Evolutionary conservation across 257 asterid genomes (phyloP), one percentile per base, ranked within the genome.

Genomic region (Eustoma russellianum): DNA sequence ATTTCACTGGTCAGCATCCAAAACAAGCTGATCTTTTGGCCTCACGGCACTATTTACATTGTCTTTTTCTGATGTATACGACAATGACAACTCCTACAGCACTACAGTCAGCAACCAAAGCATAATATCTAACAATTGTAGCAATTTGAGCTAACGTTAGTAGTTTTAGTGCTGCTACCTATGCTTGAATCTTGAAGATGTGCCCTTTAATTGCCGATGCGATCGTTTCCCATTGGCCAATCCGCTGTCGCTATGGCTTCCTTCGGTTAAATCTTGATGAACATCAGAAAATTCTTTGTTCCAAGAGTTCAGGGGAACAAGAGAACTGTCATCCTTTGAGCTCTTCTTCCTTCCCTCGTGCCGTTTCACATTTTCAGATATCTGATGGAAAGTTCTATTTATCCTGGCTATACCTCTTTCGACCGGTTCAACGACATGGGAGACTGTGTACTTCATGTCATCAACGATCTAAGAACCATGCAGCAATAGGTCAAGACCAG

Each of bases 371-470:
- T 87, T 92, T 68, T 92, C 95, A 2, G 98, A 87, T 79, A 92
- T 80, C 75, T 84, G 79, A 53, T 81, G 94, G 75, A 92, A 79
- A 9, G 97, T 87, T 69, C 48, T 80, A 50, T 87, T 87, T 62
- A 92, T 79, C 67, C 58, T 88, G 12, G 98, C 90, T n/a, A 92
- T 53, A 17, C 97, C 97, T 71, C 97, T 74, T 76, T 87, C 98
- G 33, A 92, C 96, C 38, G 98, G 98, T 48, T 87, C 94, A 24
- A 79, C 93, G 2, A 87, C 95, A 41, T 87, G 97, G 1, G 97
- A 82, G 61, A 92, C 97, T 52, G 98, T 88, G 93, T 74, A 92
- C 88, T 76, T 83, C 97, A 85, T 83, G 79, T 88, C 97, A 76
- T 87, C 97, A 16, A 81, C 94, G 52, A 92, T 92, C 95, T 92